These are phyloP conservation scores for Plasmodium yoelii DNA, from an alignment of 169 alveolate genomes.

Conservation along the genomic window DNA sequence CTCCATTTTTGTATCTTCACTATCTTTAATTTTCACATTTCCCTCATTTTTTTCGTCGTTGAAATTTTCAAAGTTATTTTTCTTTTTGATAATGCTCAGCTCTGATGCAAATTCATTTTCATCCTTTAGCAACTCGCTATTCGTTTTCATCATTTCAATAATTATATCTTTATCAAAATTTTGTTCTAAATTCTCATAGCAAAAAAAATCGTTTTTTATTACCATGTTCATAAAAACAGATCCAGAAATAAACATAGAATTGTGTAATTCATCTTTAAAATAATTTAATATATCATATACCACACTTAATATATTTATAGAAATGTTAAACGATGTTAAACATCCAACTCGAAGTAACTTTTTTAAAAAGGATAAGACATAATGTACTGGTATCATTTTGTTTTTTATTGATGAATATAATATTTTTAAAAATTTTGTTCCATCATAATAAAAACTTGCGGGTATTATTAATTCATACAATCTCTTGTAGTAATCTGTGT, in stretches of 20 bases:
- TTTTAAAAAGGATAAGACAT: slow-evolving; percentile 70
- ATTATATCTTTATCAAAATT: slow-evolving; percentile 66
- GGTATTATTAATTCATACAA: slow-evolving; percentile 61
- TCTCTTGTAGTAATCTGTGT: slow-evolving; percentile 70
- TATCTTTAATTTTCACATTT: neutral
- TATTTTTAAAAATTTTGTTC: slow-evolving; percentile 61
- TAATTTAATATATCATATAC: slow-evolving; percentile 71
- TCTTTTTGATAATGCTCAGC: neutral
- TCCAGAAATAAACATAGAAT: slow-evolving; percentile 60
- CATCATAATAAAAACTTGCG: slow-evolving; percentile 71
- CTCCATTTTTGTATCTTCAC: neutral
- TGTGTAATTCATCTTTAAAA: slow-evolving; percentile 45
- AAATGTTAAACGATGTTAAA: slow-evolving; percentile 47
- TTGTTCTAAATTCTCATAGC: slow-evolving; percentile 35
- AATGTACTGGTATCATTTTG: slow-evolving; percentile 74
- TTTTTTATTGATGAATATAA: slow-evolving; percentile 53
- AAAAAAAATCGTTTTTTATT: slow-evolving; percentile 63
- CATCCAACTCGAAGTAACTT: slow-evolving; percentile 63
- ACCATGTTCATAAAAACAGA: slow-evolving; percentile 73
- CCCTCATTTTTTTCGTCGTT: neutral
- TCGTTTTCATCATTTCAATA: slow-evolving; percentile 18
- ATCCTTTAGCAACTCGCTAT: slow-evolving; percentile 8
- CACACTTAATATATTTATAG: slow-evolving; percentile 67
- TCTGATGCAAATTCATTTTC: neutral
- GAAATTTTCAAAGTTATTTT: neutral